Evolutionary conservation across 1,139 yeast genomes (phyloP).

Genomic region (Candida neerlandica): DNA sequence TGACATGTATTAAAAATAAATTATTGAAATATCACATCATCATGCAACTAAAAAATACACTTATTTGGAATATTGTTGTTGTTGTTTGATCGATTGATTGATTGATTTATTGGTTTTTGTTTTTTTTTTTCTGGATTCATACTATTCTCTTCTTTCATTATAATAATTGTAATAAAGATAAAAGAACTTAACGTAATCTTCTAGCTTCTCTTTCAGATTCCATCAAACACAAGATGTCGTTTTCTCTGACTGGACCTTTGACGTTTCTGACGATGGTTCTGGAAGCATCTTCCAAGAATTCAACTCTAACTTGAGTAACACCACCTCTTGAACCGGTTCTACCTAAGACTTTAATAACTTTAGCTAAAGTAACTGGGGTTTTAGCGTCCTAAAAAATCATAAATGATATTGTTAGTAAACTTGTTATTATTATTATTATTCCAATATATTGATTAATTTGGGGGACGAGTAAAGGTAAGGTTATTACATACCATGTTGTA

Average conservation of each 20-base stretch:
- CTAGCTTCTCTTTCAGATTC: conserved; percentile 99
- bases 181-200: conserved; percentile 49
- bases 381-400: conserved; percentile 67
- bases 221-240: conserved; percentile 98
- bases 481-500: conserved; percentile 14
- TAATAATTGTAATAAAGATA: not conserved
- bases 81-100: too few species aligned
- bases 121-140: not conserved
- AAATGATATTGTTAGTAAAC: conserved; percentile 7
- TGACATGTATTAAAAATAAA: conserved; percentile 8
- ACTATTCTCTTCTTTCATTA: not conserved
- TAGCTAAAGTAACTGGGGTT: conserved; percentile 98
- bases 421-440: too few species aligned
- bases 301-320: conserved; percentile 99
- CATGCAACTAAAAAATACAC: conserved; percentile 9
- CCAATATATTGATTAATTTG: not conserved
- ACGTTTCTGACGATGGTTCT: conserved; percentile 99
- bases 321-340: conserved; percentile 99
- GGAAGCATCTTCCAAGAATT: conserved; percentile 96
- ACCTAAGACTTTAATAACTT: conserved; percentile 98
- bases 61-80: not conserved
- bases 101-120: not conserved
- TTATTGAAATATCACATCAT: conserved; percentile 5
- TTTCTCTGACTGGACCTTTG: conserved; percentile 99
- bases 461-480: not conserved